Conservation (phyloP, 2,329 filamentous ascomycete species). For the Juglanconis oblonga region DNA sequence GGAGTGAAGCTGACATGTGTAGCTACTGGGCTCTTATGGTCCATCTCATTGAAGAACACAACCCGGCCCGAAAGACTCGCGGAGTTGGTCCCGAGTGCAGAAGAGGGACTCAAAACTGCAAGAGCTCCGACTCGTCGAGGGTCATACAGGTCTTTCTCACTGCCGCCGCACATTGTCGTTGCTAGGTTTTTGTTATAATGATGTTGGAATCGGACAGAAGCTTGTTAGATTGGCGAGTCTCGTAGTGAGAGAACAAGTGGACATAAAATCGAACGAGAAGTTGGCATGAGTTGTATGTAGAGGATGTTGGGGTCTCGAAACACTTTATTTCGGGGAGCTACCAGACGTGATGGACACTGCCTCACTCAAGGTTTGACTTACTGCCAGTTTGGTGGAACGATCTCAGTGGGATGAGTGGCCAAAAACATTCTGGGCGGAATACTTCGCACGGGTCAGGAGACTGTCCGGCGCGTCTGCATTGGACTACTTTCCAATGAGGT, state of each 20-base stretch:
- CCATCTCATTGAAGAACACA: constrained; percentile 10
- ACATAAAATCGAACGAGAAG: too few species aligned
- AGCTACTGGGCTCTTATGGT: constrained; percentile 10
- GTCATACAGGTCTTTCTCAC: constrained; percentile 8
- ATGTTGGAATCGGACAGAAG: background rate
- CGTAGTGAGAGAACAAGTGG: too few species aligned
- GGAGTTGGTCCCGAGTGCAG: background rate
- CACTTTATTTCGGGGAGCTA: background rate
- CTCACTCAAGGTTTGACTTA: background rate
- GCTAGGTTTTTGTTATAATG: background rate
- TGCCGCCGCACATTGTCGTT: constrained; percentile 11
- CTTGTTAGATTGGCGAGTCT: too few species aligned
- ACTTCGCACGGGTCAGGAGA: too few species aligned
- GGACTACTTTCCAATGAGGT: too few species aligned
- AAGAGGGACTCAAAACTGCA: constrained; percentile 7
- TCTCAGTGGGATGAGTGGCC: too few species aligned
- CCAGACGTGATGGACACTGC: background rate
- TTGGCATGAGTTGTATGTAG: too few species aligned
- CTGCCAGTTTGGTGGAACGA: too few species aligned
- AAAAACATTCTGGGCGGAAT: too few species aligned
- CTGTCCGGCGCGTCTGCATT: too few species aligned
- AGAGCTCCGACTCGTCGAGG: constrained; percentile 13
- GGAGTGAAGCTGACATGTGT: constrained; percentile 14
- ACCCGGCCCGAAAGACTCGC: constrained; percentile 6
- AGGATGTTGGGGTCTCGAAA: background rate